Evolutionary conservation across 2,329 filamentous ascomycete genomes (phyloP), one percentile per base, ranked within the genome.

Genomic region (Pestalotiopsis sp.): DNA sequence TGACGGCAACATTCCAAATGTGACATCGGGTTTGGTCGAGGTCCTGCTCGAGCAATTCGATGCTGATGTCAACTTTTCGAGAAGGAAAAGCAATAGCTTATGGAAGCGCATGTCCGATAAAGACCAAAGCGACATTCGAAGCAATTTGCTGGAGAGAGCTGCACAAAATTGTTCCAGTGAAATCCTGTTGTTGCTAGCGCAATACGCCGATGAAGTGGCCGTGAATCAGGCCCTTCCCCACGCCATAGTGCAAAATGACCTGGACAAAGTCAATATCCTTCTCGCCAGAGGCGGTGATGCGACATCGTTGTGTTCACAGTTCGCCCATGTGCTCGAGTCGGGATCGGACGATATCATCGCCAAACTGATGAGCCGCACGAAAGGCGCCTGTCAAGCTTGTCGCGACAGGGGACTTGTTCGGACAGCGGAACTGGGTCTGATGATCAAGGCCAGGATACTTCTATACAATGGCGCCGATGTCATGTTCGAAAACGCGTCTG

Each of bases 331-430:
- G n/a, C 23, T 59, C 25, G 23, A 36, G 12, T 36, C 23, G 20
- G 57, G 7, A 27, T 59, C 57, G 13, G 27, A 59, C 14, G 57
- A 27, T 1, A 25, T 65, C 3, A 52, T 45, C 41, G n/a, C 39
- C 13, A 63, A 39, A n/a, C 14, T 65, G 62, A 20, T 65, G 23
- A 36, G 31, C 14, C 39, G 27, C 4, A 23, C 3, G 3, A 25
- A 23, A 52, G 62, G 62, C 6, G 62, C 41, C 7, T 65, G 62
- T 39, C 62, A 65, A 39, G 62, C 17, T 17, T 65, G 38, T 11
- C 38, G 62, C 11, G 62, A 65, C 27, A 25, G 25, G 5, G 62
- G 62, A 9, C 39, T 65, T 12, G 20, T 65, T 36, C 39, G 27
- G n/a, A 4, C 41, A n/a, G 62, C 39, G 14, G 27, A 27, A 11